phyloP scores from a whole-genome alignment of 2,329 filamentous ascomycete genomes.

The Claviceps arundinis region DNA sequence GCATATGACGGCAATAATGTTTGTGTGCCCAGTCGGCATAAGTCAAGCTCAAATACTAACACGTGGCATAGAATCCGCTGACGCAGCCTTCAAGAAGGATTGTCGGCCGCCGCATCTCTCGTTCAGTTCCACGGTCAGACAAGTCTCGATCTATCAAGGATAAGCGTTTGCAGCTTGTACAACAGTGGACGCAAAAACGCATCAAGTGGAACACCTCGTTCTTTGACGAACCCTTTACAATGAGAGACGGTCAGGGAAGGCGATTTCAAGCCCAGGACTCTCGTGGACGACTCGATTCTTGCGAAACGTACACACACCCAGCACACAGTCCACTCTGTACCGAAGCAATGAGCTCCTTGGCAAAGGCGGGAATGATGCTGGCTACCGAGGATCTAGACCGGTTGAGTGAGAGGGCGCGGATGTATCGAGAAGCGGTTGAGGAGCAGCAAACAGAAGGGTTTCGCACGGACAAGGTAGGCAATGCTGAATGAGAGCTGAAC shows the following conservation, averaged over 20 bases:
- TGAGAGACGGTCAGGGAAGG: constrained; percentile 16
- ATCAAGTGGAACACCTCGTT: not conserved
- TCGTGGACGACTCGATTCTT: constrained; percentile 12
- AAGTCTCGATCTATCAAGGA: not conserved
- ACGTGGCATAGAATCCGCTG: not conserved
- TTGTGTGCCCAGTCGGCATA: not conserved
- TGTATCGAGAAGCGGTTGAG: not conserved
- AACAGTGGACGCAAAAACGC: constrained; percentile 5
- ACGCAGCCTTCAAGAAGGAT: not conserved
- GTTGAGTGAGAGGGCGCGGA: constrained; percentile 16
- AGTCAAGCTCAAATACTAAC: not conserved
- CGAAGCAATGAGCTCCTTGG: constrained; percentile 13
- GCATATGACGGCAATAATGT: constrained; percentile 1
- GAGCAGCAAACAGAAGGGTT: not conserved
- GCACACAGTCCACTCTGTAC: constrained; percentile 10
- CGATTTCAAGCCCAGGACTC: constrained; percentile 19
- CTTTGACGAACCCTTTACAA: constrained; percentile 1
- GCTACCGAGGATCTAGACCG: constrained; percentile 20
- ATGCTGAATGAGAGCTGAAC: not conserved
- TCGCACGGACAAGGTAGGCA: not conserved
- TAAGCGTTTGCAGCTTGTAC: not conserved
- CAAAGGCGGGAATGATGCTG: constrained; percentile 15
- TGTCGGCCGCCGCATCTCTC: constrained; percentile 1
- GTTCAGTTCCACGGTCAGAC: constrained; percentile 1
- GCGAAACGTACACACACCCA: constrained; percentile 9